Evolutionary conservation across 306 rosid species (phyloP).

Genomic region (Morella rubra): DNA sequence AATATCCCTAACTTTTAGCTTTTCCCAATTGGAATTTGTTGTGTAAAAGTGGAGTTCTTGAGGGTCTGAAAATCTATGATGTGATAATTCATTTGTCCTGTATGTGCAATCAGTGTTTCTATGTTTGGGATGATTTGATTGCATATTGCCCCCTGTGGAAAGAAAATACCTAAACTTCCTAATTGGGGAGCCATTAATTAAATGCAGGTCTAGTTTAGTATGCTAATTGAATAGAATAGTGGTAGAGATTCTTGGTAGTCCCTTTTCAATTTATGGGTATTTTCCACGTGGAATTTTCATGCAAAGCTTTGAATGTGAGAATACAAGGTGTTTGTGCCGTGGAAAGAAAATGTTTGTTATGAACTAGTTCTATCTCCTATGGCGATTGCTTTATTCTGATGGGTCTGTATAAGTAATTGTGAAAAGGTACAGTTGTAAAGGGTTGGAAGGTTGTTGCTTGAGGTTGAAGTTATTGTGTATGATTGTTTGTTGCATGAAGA

Average conservation of each 20-base stretch:
- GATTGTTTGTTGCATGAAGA: conserved; percentile 5
- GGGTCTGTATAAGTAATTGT: conserved; percentile 11
- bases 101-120: not conserved
- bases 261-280: conserved; percentile 14
- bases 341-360: conserved; percentile 5
- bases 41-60: conserved; percentile 5
- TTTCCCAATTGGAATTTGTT: conserved; percentile 1
- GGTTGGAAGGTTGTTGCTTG: not conserved
- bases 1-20: conserved; percentile 11
- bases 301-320: conserved; percentile 8
- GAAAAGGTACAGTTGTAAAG: conserved; percentile 26
- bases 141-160: conserved; percentile 1
- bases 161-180: not conserved
- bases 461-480: conserved; percentile 29
- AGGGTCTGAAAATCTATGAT: conserved; percentile 16
- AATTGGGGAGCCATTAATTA: conserved; percentile 1
- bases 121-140: conserved; percentile 18
- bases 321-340: not conserved
- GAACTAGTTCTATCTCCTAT: not conserved
- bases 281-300: conserved; percentile 16
- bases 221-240: conserved; percentile 2
- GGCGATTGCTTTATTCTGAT: not conserved
- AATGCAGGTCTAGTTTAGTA: conserved; percentile 3
- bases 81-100: conserved; percentile 26
- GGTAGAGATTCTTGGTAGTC: not conserved